A percentile compares a stretch with the other conserved stretches of the same genome.
Evolutionary conservation across 2,329 filamentous ascomycete species (phyloP).

Genomic region (Parastagonospora avenae): DNA sequence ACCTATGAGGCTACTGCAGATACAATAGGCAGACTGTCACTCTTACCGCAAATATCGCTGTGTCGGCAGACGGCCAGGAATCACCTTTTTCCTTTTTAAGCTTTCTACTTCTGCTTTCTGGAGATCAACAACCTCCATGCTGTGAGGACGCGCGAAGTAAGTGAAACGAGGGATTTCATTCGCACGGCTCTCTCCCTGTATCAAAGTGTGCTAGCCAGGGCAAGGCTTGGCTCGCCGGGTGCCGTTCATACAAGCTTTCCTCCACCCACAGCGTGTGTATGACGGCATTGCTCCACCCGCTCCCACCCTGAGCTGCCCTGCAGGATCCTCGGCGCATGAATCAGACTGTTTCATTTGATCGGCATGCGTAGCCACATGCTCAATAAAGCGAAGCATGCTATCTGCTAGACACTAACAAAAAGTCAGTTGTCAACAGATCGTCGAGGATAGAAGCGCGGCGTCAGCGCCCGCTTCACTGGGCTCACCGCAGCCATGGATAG

Average conservation of each 20-base stretch:
- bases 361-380: too few relatives aligned
- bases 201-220: too few relatives aligned
- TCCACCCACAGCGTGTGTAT: too few relatives aligned
- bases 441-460: slow-evolving; percentile 18
- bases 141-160: slow-evolving; percentile 15
- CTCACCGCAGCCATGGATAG: slow-evolving; percentile 29
- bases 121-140: slow-evolving; percentile 13
- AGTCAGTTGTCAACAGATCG: neutral
- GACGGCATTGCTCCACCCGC: too few relatives aligned
- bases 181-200: too few relatives aligned
- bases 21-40: neutral
- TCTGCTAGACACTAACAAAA: neutral
- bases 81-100: neutral
- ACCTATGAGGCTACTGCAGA: neutral
- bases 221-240: too few relatives aligned
- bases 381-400: too few relatives aligned
- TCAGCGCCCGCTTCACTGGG: slow-evolving; percentile 16
- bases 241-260: too few relatives aligned
- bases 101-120: neutral
- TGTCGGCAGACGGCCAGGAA: too few relatives aligned
- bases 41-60: neutral
- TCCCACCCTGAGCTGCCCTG: too few relatives aligned
- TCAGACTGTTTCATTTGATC: too few relatives aligned
- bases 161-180: neutral
- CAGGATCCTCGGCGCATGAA: too few relatives aligned